A percentile compares a stretch with the other conserved stretches of the same genome.
These are phyloP conservation scores for Trichoderma aggressivum DNA, from an alignment of 2,329 filamentous ascomycete genomes.

Conservation along the genomic window DNA sequence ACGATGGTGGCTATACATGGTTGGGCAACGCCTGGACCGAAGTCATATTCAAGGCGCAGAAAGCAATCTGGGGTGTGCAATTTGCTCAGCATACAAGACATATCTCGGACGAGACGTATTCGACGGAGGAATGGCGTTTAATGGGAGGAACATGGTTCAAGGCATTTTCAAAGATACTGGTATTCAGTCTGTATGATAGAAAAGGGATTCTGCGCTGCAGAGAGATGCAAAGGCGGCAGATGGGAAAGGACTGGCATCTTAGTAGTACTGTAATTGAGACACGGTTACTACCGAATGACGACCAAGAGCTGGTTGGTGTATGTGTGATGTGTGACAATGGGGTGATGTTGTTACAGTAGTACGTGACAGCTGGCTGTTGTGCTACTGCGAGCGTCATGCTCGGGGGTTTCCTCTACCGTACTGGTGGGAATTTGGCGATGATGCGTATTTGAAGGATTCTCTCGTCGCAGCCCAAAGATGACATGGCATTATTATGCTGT, in stretches of 20 bases:
- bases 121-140: slow-evolving; percentile 6
- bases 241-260: neutral
- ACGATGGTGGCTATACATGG: neutral
- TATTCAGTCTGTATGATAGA: neutral
- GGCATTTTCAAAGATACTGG: slow-evolving; percentile 12
- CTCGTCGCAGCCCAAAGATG: neutral
- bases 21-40: neutral
- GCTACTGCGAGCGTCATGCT: neutral
- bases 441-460: neutral
- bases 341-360: neutral
- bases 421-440: neutral
- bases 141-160: neutral
- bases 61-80: neutral
- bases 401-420: neutral
- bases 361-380: neutral
- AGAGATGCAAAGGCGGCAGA: neutral
- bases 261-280: neutral
- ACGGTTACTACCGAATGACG: neutral
- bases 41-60: neutral
- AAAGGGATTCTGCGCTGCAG: neutral
- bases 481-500: neutral
- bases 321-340: neutral
- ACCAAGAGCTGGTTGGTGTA: neutral
- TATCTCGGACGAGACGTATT: neutral
- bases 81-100: slow-evolving; percentile 9